Conservation (phyloP, 805 yeast genomes). For the Ogataea sp. region DNA sequence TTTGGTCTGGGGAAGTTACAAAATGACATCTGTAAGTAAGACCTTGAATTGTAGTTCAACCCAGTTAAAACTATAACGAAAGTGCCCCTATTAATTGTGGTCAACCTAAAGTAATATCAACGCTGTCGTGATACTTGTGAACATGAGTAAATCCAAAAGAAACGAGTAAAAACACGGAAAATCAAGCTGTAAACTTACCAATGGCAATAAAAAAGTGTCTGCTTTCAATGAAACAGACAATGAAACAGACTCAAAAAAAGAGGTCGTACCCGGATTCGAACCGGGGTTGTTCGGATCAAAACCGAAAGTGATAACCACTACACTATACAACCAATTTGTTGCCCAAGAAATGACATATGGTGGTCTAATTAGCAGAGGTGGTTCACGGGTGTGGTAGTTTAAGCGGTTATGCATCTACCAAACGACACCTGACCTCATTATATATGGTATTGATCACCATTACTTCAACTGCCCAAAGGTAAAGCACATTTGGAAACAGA, state of each 20-base stretch:
- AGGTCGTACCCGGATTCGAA: constrained; percentile 84
- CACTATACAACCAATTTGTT: constrained; percentile 47
- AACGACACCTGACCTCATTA: background rate
- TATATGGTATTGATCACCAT: background rate
- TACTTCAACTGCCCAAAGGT: background rate
- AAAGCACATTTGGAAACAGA: too few relatives aligned
- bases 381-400: too few relatives aligned
- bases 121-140: too few relatives aligned
- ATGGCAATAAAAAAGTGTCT: background rate
- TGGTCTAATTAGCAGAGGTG: too few relatives aligned
- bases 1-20: background rate
- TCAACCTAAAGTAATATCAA: too few relatives aligned
- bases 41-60: too few relatives aligned
- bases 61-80: too few relatives aligned
- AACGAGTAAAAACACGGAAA: background rate
- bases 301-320: constrained; percentile 79
- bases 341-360: too few relatives aligned
- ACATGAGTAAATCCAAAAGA: background rate
- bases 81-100: too few relatives aligned
- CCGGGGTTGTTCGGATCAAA: constrained; percentile 79
- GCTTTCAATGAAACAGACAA: background rate
- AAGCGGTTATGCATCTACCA: background rate
- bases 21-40: background rate
- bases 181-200: too few relatives aligned
- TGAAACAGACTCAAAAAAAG: constrained; percentile 8